Base-by-base conservation (phyloP, 805 yeast species). In the Saturnispora sekii region DNA sequence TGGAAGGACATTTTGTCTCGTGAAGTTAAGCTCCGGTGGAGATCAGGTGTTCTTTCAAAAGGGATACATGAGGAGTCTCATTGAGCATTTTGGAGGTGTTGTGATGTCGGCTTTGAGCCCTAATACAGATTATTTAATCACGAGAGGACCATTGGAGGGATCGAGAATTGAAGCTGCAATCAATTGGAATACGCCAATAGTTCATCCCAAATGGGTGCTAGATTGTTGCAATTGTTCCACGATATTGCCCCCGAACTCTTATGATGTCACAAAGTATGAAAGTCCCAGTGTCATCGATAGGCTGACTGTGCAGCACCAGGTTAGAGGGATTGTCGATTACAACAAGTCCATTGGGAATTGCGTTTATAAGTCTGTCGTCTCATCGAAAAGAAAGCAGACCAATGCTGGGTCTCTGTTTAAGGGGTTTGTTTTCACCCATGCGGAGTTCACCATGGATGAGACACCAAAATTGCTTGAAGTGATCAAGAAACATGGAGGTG, bases 111-210 rank as follows among this genome's bases (percentile, higher is more conserved):
- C 81, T 1, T 60, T 79, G 32, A 71, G 77, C 2, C 61, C 63
- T 8, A 60, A 66, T 5, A 67, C 67, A 39, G 52, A 67, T 2
- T 66, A 72, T 47, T 61, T 79, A 1, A 66, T 79, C 4, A 69
- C 78, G n/a, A 67, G 76, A 28, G 76, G 70, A 40, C 60, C 59
- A 21, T 21, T 21, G 26, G 55, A 61, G 14, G 86, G 86, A 0
- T 71, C 66, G 46, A 54, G 84, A 42, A 78, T 67, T 53, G 62
- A 62, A 12, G 74, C 73, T 53, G 79, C 79, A 3, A 35, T 68
- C 2, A 75, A 73, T 53, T 74, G 79, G 79, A 61, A 63, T 10
- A 69, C 70, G 4, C 76, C 77, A 1, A 68, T 68, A 1, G 69
- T 73, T 28, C 77, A 74, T 53, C 79, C 80, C 0, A 53, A 66